Evolutionary conservation across 2,329 filamentous ascomycete genomes (phyloP).

Genomic region (Acrocalymma vagum): DNA sequence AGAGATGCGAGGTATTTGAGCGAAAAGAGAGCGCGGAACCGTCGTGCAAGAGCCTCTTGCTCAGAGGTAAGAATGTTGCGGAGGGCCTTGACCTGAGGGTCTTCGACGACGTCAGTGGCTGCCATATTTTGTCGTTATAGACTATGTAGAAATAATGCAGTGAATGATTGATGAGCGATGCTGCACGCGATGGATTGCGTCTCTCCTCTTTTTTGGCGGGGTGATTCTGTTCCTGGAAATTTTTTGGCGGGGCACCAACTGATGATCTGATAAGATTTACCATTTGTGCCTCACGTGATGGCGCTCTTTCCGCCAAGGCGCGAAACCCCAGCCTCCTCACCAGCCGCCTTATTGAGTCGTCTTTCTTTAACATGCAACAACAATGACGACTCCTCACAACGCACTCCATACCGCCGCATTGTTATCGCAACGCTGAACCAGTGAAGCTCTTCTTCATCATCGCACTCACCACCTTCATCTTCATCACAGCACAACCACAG

Average conservation of each 20-base stretch:
- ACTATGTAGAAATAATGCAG: background rate
- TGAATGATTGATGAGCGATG: background rate
- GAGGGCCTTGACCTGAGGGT: conserved; percentile 66
- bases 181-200: background rate
- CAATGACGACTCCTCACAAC: conserved; percentile 23
- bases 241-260: conserved; percentile 22
- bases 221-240: conserved; percentile 13
- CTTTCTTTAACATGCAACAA: conserved; percentile 19
- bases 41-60: conserved; percentile 80
- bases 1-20: conserved; percentile 90
- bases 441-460: conserved; percentile 18
- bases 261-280: conserved; percentile 39
- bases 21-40: conserved; percentile 96
- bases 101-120: conserved; percentile 27
- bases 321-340: conserved; percentile 18
- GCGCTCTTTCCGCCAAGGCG: conserved; percentile 12
- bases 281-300: conserved; percentile 14
- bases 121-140: conserved; percentile 30
- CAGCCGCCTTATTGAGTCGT: too few relatives aligned
- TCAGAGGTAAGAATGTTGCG: conserved; percentile 83
- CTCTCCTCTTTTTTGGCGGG: conserved; percentile 39
- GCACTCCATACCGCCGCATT: conserved; percentile 17
- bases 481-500: conserved; percentile 16
- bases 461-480: conserved; percentile 28
- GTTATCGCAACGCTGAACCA: conserved; percentile 11